A percentile compares a stretch with the other conserved stretches of the same genome.
Conservation (phyloP, 345 rosid species). For the Citrus sp. region DNA sequence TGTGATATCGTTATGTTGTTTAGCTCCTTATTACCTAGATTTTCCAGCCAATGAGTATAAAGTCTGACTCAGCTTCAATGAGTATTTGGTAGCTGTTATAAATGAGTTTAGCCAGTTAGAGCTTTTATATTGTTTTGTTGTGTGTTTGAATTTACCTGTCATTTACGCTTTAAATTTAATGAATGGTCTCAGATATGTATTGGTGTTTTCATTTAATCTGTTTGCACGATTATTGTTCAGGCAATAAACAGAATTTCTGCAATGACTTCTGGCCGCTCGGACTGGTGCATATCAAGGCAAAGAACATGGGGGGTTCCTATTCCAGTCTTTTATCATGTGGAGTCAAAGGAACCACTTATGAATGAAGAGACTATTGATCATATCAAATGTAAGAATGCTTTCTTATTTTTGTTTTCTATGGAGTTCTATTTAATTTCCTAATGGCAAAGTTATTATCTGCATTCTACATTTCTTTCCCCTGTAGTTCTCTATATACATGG, state of each 20-base stretch:
- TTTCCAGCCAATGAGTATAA: not conserved
- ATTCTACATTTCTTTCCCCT: not conserved
- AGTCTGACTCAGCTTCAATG: not conserved
- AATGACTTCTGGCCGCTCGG: conserved; percentile 91
- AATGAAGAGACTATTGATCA: conserved; percentile 80
- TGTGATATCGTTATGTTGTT: not conserved
- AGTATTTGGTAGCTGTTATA: not conserved
- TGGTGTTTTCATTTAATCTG: conserved; percentile 3
- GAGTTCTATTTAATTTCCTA: not conserved
- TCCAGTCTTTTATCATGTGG: conserved; percentile 81
- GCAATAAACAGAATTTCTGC: conserved; percentile 86
- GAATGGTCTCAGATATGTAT: not conserved
- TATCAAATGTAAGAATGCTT: conserved; percentile 62
- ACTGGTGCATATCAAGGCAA: conserved; percentile 98
- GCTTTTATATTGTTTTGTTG: not conserved
- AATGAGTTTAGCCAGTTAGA: not conserved
- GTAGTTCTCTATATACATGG: conserved; percentile 1
- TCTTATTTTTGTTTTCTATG: not conserved
- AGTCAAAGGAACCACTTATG: conserved; percentile 85
- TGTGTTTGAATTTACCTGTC: conserved; percentile 5
- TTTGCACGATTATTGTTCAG: conserved; percentile 34
- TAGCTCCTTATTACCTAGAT: not conserved
- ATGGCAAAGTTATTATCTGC: not conserved
- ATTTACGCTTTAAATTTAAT: not conserved
- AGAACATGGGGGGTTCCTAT: conserved; percentile 97